Percentiles rank a stretch among this genome's conserved stretches.
Conservation (phyloP, 2,329 filamentous ascomycete species). For the Fulvia fulva region DNA sequence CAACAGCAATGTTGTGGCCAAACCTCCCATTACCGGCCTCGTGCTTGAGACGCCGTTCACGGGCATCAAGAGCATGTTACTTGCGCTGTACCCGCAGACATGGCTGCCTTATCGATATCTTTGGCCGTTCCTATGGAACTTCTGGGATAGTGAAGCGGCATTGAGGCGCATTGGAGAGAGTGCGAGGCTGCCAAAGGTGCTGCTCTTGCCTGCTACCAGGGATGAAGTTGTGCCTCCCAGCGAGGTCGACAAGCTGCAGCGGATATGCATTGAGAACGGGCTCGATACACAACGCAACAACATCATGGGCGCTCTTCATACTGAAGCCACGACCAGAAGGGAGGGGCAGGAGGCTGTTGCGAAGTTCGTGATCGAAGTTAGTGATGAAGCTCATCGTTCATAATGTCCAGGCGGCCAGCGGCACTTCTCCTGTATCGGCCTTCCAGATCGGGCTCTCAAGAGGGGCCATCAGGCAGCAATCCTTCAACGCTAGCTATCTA, state of each 20-base stretch:
- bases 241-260: slow-evolving; percentile 53
- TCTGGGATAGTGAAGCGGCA: slow-evolving; percentile 47
- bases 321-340: slow-evolving; percentile 43
- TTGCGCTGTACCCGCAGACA: slow-evolving; percentile 69
- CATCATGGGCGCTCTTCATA: slow-evolving; percentile 49
- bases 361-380: slow-evolving; percentile 10
- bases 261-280: slow-evolving; percentile 34
- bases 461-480: not conserved
- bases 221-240: slow-evolving; percentile 58
- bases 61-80: slow-evolving; percentile 66
- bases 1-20: slow-evolving; percentile 31
- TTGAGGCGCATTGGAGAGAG: slow-evolving; percentile 38
- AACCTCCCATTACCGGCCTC: slow-evolving; percentile 42
- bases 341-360: slow-evolving; percentile 41
- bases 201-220: slow-evolving; percentile 54
- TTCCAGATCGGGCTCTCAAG: not conserved
- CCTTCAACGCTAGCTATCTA: no score
- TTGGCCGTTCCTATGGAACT: slow-evolving; percentile 66
- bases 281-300: slow-evolving; percentile 38
- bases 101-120: slow-evolving; percentile 76
- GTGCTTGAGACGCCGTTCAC: slow-evolving; percentile 75
- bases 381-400: not conserved
- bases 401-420: not conserved
- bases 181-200: slow-evolving; percentile 31
- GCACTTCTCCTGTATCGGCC: not conserved